Evolutionary conservation across 2,329 filamentous ascomycete species (phyloP), one percentile per base, ranked within the genome.

Genomic region (Ophiocordyceps polyrhachis-furcata): DNA sequence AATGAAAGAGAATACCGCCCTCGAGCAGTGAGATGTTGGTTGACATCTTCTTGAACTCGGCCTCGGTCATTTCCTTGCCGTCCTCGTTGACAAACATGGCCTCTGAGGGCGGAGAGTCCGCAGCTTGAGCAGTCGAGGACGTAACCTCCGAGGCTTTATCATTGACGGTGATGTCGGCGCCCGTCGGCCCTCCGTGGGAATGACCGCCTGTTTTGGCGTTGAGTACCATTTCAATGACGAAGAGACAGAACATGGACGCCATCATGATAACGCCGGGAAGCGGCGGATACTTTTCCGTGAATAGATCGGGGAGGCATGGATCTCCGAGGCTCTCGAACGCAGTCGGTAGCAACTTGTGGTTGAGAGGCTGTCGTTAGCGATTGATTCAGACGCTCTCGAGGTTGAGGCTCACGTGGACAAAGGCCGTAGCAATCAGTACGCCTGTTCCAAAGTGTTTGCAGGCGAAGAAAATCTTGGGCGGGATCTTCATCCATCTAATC

Each of bases 1-100:
- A 83, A 62, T 87, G 82, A 57, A 87, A 87, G 12, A 87, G 67
- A 50, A 87, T 87, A 48, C 82, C 82, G 46, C 81, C 79, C 59
- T 87, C 82, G 5, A 87, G 70, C 3, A 87, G 69, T 5, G 82
- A 73, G 51, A 83, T 84, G 60, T 87, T 82, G 52, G 84, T 67
- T 3, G 81, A 71, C 58, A 79, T 73, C 53, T 76, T 81, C 54
- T 74, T 71, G 58, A 73, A 69, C 7, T 68, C 61, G 9, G 58
- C 47, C 5, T 66, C 64, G 49, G 70, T 65, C 14, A 71, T 63
- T 0, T 55, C 49, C 47, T 66, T 58, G 45, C 71, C 66, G 38
- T 63, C 62, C 43, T 71, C 68, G 38, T 57, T 44, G 4, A 48
- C 19, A 21, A 46, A 40, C 31, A 37, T 48, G 9, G 21, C 48